Evolutionary conservation across 2,329 filamentous ascomycete genomes (phyloP).

Genomic region (Sarocladium kiliense): DNA sequence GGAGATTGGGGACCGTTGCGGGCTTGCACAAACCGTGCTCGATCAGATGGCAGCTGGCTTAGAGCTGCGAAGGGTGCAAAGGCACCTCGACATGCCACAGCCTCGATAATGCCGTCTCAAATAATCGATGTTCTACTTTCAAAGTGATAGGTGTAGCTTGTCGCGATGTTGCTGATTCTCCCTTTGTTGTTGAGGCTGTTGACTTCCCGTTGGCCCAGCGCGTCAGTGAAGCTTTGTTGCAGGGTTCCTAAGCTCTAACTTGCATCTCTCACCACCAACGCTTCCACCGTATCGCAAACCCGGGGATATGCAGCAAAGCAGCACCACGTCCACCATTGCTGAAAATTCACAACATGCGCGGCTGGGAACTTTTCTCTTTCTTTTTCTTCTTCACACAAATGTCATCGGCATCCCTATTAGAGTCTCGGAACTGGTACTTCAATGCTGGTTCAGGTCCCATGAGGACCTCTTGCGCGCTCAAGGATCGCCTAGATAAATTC

Average conservation of each 20-base stretch:
- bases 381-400: constrained; percentile 58
- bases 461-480: constrained; percentile 90
- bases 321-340: not conserved
- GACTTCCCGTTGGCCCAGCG: not conserved
- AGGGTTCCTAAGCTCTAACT: not conserved
- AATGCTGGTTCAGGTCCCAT: constrained; percentile 88
- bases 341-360: constrained; percentile 4
- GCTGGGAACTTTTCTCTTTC: constrained; percentile 21
- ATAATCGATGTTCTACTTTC: no score
- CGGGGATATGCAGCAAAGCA: constrained; percentile 22
- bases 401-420: constrained; percentile 93
- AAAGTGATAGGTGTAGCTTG: no score
- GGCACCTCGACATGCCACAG: not conserved
- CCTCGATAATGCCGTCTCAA: not conserved
- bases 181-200: not conserved
- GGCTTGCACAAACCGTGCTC: not conserved
- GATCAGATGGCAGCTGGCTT: not conserved
- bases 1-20: not conserved
- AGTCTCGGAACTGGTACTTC: constrained; percentile 94
- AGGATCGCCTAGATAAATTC: constrained; percentile 85
- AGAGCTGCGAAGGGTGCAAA: not conserved
- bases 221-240: constrained; percentile 7
- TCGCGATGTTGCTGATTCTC: not conserved
- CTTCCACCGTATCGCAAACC: not conserved
- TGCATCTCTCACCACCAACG: not conserved